A percentile compares a stretch with the other conserved stretches of the same genome.
Conservation (phyloP, 169 alveolate genomes). For the Eimeria sp. region DNA sequence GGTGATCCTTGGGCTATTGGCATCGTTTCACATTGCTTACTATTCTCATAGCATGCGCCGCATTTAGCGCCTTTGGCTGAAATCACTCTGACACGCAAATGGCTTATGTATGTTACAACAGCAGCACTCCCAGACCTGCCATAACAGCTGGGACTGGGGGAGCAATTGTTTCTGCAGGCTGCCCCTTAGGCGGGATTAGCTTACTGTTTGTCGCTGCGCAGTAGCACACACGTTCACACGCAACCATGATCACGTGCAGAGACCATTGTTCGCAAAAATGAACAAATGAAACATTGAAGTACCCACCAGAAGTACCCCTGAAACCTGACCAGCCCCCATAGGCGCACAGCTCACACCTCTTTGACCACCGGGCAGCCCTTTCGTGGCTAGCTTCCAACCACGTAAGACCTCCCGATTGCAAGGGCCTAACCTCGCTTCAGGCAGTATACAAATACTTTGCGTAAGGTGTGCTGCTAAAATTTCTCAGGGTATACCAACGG, state of each 20-base stretch:
- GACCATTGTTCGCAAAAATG: neutral
- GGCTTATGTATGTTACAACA: neutral
- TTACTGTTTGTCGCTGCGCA: neutral
- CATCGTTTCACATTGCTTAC: neutral
- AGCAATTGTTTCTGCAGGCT: too few relatives aligned
- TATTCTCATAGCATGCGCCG: neutral
- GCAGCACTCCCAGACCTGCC: neutral
- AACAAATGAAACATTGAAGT: neutral
- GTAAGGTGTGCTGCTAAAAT: neutral
- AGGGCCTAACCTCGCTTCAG: neutral
- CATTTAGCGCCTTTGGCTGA: neutral
- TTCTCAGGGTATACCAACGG: too few relatives aligned
- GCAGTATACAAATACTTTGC: neutral
- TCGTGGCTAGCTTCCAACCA: neutral
- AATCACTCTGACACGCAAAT: neutral
- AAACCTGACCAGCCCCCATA: neutral
- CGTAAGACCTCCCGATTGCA: neutral
- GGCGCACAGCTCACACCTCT: neutral
- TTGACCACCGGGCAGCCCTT: neutral
- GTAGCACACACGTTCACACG: neutral
- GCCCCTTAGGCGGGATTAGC: neutral
- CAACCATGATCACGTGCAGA: neutral
- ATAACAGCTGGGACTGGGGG: neutral
- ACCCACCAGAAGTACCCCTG: too few relatives aligned
- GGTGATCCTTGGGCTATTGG: neutral